Base-by-base conservation (phyloP, 768 basidiomycete species). In the Pisolithus sp. region DNA sequence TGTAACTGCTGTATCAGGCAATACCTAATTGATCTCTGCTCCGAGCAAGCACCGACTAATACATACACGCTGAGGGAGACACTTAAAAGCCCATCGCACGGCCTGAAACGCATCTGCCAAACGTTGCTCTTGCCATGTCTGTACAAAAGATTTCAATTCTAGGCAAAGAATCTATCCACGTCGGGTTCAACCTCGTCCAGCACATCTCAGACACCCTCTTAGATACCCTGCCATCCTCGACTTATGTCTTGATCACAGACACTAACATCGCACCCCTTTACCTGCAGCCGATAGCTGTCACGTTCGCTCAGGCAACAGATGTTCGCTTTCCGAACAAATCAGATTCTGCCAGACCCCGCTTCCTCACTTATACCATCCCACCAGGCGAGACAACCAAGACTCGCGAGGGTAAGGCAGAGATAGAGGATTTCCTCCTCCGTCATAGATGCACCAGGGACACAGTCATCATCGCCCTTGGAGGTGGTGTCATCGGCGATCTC, bases 401-500 rank as follows among this genome's bases (percentile, higher is more conserved):
- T 52, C 77, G 96, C 41, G 79, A 89, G 58, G 90, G 90, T 50
- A 98, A 98, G 68, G 95, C 92, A 2, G 76, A 83, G 53, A 85
- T 98, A 59, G 95, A 98, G 66, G 95, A 99, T 69, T 97, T 86
- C 69, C 73, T 99, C 42, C 75, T 98, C 51, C 74, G 84, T 17
- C 82, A 94, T 61, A 82, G 81, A 67, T 96, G 93, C 64, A 96
- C 94, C 2, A 75, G 96, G 53, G 94, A 95, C 67, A 93, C 89
- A 3, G 91, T 99, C 55, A 75, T 98, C 51, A 71, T 99, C 49
- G 95, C 94, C 0, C 78, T 99, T 21, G 96, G 96, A 30, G 95
- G 96, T 31, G 96, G 96, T 26, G 96, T 99, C 50, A 90, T 99
- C 53, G 96, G 96, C 12, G 95, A 99, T 71, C 76, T 98, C 20